Evolutionary conservation across 2,329 filamentous ascomycete genomes (phyloP), one percentile per base, ranked within the genome.

Genomic region (Macrophomina pseudophaseolina): DNA sequence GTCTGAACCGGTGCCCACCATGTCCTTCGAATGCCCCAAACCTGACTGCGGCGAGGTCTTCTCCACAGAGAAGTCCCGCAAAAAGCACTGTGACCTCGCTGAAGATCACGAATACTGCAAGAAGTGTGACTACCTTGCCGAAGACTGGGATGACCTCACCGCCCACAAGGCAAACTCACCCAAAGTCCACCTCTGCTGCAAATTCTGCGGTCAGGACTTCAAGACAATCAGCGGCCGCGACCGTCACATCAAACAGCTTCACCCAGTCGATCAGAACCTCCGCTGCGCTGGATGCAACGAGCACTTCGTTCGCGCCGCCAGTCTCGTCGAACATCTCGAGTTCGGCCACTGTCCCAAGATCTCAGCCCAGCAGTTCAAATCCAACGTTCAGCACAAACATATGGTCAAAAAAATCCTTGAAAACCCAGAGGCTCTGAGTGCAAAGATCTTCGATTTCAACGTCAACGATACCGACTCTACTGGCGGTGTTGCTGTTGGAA

Each of bases 151-250:
- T 40, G 75, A 77, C 3, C 73, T 82, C 2, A 76, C 82, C 7
- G 72, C 79, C n/a, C 85, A 87, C 74, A 85, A 85, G 70, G 73
- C 74, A 11, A 71, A 69, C 7, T 75, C 76, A 1, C 70, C 74
- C 62, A 72, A 77, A 2, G 80, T 78, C 35, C 83, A 86, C 68
- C 82, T 85, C 53, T 81, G 81, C 60, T 89, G 87, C 72, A 83
- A 85, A 12, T 78, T 87, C 49, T 89, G 87, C 64, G 84, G 83
- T 12, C 73, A 81, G 8, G 85, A 88, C 49, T 88, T 87, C 75
- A 82, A 82, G 68, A 85, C 81, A 33, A 77, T 81, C 2, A 80
- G 79, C 28, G 87, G 85, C 1, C 78, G 84, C 11, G 81, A 83
- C 64, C 71, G 71, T 23, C 87, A 89, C 69, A 80, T 87, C n/a